Evolutionary conservation across 2,329 filamentous ascomycete species (phyloP).

Genomic region (Trichothecium roseum): DNA sequence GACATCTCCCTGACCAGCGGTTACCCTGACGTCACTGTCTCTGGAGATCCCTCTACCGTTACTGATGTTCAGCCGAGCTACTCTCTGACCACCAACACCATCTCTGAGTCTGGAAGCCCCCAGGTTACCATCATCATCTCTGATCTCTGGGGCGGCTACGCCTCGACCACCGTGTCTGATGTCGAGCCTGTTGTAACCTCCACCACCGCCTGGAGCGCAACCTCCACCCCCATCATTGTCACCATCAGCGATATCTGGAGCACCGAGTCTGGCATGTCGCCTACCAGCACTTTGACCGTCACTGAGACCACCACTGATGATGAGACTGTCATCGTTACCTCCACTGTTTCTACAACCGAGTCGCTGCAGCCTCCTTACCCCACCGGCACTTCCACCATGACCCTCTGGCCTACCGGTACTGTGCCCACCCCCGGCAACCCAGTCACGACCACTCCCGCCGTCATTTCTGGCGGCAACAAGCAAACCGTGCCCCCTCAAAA

Average conservation of each 20-base stretch:
- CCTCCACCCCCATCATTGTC: constrained; percentile 12
- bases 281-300: not conserved
- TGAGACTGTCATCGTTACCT: constrained; percentile 12
- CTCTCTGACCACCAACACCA: constrained; percentile 9
- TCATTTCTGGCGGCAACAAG: constrained; percentile 21
- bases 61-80: constrained; percentile 15
- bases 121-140: constrained; percentile 18
- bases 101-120: constrained; percentile 7
- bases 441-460: constrained; percentile 13
- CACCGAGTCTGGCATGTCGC: not conserved
- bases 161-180: constrained; percentile 14
- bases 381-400: constrained; percentile 16
- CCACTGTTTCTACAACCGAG: constrained; percentile 18
- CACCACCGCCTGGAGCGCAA: constrained; percentile 9
- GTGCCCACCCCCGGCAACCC: constrained; percentile 9
- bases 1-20: constrained; percentile 16
- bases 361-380: constrained; percentile 14
- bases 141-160: constrained; percentile 16
- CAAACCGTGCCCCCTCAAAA: constrained; percentile 18
- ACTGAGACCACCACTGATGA: constrained; percentile 12
- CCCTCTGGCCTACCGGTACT: constrained; percentile 13
- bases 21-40: constrained; percentile 20
- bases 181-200: constrained; percentile 15
- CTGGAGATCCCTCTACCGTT: constrained; percentile 19
- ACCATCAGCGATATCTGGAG: constrained; percentile 8